Percentiles rank a stretch among this genome's conserved stretches.
Evolutionary conservation across 2,329 filamentous ascomycete genomes (phyloP).

Genomic region (Neopestalotiopsis sp.): DNA sequence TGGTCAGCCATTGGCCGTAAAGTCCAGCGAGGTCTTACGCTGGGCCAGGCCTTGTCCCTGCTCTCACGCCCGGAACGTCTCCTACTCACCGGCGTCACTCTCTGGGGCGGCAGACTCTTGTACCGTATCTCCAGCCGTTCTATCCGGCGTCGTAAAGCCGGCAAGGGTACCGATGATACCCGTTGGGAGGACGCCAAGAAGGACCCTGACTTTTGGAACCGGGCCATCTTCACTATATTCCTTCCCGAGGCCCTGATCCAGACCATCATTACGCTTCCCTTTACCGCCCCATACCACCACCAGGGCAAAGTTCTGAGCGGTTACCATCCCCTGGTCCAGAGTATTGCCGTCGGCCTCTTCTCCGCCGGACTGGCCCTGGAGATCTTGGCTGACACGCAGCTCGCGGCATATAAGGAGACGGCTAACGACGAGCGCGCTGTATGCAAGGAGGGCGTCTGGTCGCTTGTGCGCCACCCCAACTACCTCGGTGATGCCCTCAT

Average conservation of each 20-base stretch:
- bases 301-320: conserved; percentile 36
- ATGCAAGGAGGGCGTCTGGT: conserved; percentile 64
- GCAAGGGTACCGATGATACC: conserved; percentile 56
- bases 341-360: conserved; percentile 59
- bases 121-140: conserved; percentile 57
- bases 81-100: conserved; percentile 59
- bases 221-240: conserved; percentile 58
- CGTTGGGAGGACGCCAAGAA: conserved; percentile 59
- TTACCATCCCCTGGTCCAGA: conserved; percentile 42
- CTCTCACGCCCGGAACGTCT: conserved; percentile 61
- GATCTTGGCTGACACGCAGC: conserved; percentile 60
- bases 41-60: conserved; percentile 50
- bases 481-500: conserved; percentile 66
- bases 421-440: conserved; percentile 45
- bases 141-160: conserved; percentile 40
- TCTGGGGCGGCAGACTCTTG: conserved; percentile 63
- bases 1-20: conserved; percentile 64
- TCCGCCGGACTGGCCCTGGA: conserved; percentile 61
- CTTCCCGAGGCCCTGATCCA: conserved; percentile 63
- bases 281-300: conserved; percentile 59
- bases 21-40: conserved; percentile 48
- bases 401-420: conserved; percentile 52
- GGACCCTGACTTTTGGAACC: conserved; percentile 62
- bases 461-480: conserved; percentile 67
- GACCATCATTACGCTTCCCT: conserved; percentile 61